Percentiles rank a stretch among this genome's conserved stretches.
Conservation (phyloP, 345 rosid species). For the Lagerstroemia speciosa region DNA sequence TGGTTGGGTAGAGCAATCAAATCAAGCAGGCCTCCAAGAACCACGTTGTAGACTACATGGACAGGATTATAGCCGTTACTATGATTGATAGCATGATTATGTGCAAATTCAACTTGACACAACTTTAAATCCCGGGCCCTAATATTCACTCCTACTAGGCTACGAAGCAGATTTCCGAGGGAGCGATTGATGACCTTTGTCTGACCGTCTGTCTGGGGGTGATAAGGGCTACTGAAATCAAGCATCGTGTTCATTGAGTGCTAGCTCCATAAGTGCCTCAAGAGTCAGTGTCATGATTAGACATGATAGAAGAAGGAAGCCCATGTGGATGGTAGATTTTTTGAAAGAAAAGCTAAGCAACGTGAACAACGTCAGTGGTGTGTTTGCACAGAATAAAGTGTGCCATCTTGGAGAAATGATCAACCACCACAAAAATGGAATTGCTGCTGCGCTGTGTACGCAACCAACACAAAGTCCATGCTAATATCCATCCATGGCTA, state of each 20-base stretch:
- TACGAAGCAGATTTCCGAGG: not conserved
- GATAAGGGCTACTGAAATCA: not conserved
- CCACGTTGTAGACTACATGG: not conserved
- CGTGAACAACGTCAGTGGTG: not conserved
- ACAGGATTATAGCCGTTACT: not conserved
- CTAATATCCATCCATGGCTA: not conserved
- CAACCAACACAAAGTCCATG: not conserved
- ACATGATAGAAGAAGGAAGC: not conserved
- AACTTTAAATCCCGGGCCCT: not conserved
- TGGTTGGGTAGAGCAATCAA: not conserved
- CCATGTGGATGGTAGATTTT: not conserved
- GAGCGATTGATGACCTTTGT: not conserved
- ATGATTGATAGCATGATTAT: not conserved
- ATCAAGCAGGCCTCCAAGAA: not conserved
- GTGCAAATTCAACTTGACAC: not conserved
- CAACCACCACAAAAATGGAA: not conserved
- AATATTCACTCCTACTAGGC: not conserved
- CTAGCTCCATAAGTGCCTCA: conserved; percentile 1
- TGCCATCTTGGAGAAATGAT: not conserved
- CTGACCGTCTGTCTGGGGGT: not conserved
- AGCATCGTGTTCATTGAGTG: not conserved
- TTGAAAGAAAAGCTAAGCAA: not conserved
- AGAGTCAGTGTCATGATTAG: not conserved
- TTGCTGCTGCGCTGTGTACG: not conserved
- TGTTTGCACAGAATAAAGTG: not conserved